Evolutionary conservation across 192 early-diverging fungal species (phyloP).

Genomic region (Helicostylum pulchrum): DNA sequence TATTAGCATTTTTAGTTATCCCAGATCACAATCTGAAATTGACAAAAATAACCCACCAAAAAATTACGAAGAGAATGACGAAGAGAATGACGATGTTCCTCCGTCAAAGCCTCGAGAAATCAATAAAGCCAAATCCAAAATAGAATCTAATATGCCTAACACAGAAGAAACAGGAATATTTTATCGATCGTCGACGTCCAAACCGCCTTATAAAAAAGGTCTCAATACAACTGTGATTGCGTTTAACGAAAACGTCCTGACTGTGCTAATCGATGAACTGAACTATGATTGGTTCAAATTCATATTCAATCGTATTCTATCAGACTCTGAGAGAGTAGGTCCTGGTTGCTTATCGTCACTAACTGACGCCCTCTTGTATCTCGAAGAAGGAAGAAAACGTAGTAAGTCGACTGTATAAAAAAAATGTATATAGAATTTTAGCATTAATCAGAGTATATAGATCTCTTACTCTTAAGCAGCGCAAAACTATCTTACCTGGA

Average conservation of each 20-base stretch:
- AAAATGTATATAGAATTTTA: no score
- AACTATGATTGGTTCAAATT: not conserved
- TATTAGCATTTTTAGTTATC: conserved; percentile 5
- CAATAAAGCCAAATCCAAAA: no score
- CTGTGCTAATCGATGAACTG: not conserved
- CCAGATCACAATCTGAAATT: not conserved
- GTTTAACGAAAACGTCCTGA: not conserved
- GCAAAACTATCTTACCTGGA: conserved; percentile 1
- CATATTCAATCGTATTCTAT: not conserved
- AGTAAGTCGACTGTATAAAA: not conserved
- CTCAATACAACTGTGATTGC: no score
- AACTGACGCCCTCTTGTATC: not conserved
- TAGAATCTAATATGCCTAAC: no score
- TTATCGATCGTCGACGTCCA: no score
- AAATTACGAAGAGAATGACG: no score
- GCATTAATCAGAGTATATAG: not conserved
- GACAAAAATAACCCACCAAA: no score
- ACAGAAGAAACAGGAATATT: not conserved
- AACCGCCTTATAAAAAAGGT: no score
- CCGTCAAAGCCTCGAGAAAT: no score
- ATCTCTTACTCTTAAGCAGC: not conserved
- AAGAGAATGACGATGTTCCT: no score
- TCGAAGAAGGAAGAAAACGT: not conserved
- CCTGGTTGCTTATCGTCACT: not conserved
- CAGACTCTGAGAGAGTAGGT: not conserved